Evolutionary conservation across 768 basidiomycete species (phyloP).

Genomic region (Tricholomella constricta): DNA sequence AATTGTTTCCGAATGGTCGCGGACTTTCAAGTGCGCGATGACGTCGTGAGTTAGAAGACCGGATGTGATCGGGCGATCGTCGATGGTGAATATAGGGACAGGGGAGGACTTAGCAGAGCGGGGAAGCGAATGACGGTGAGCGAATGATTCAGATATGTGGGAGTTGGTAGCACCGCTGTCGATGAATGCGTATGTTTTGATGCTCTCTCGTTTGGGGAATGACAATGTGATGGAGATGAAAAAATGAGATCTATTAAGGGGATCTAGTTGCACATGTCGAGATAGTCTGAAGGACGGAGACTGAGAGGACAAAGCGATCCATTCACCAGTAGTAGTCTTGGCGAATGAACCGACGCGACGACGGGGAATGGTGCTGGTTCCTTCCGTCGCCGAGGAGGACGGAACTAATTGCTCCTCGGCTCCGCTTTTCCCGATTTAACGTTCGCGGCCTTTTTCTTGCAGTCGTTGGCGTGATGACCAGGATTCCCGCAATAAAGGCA

Average conservation of each 20-base stretch:
- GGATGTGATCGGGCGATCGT: constrained; percentile 37
- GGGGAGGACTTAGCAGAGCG: constrained; percentile 30
- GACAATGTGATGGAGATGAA: constrained; percentile 28
- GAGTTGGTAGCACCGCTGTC: constrained; percentile 38
- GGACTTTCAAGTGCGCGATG: constrained; percentile 26
- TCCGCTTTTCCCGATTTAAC: background rate
- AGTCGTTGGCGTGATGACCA: constrained; percentile 28
- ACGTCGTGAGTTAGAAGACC: constrained; percentile 42
- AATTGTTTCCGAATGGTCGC: constrained; percentile 29
- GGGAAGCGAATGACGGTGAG: constrained; percentile 31
- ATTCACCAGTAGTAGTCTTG: constrained; percentile 18
- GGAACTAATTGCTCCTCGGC: constrained; percentile 27
- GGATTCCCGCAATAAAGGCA: constrained; percentile 39
- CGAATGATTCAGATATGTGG: constrained; percentile 36
- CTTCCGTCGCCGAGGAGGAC: constrained; percentile 30
- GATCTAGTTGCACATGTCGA: constrained; percentile 12
- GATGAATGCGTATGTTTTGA: constrained; percentile 37
- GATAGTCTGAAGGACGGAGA: constrained; percentile 23
- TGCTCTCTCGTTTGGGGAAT: constrained; percentile 32
- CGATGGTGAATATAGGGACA: too few species aligned
- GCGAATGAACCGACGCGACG: constrained; percentile 13
- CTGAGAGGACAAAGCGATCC: constrained; percentile 18
- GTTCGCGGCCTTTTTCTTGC: constrained; percentile 19
- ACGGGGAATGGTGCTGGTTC: too few species aligned
- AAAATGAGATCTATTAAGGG: constrained; percentile 25